phyloP scores from a whole-genome alignment of 768 basidiomycete species.

The Phaeolepiota aurea region DNA sequence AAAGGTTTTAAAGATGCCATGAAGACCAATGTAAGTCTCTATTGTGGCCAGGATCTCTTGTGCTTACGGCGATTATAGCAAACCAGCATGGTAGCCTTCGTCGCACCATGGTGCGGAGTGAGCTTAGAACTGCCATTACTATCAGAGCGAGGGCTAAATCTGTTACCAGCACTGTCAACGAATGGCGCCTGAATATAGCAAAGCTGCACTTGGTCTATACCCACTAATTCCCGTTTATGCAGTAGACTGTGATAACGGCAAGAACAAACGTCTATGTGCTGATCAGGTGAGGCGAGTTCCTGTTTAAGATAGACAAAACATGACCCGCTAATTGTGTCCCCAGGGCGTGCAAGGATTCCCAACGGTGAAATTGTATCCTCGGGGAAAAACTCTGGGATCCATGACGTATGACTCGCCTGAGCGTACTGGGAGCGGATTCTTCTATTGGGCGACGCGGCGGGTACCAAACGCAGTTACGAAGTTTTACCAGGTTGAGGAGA shows the following conservation, averaged over 20 bases:
- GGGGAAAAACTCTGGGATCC: constrained; percentile 54
- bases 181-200: constrained; percentile 79
- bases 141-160: neutral
- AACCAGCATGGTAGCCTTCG: constrained; percentile 79
- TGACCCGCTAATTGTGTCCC: neutral
- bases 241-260: constrained; percentile 82
- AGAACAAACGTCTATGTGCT: constrained; percentile 76
- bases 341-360: constrained; percentile 86
- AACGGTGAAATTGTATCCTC: constrained; percentile 86
- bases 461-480: constrained; percentile 67
- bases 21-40: constrained; percentile 58
- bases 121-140: constrained; percentile 15
- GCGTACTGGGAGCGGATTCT: constrained; percentile 64
- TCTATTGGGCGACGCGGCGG: constrained; percentile 66
- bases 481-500: constrained; percentile 45
- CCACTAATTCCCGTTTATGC: constrained; percentile 87
- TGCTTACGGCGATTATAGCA: constrained; percentile 30
- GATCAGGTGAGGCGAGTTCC: constrained; percentile 44
- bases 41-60: neutral
- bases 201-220: constrained; percentile 69
- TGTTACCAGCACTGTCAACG: constrained; percentile 69
- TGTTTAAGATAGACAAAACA: neutral
- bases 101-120: constrained; percentile 93
- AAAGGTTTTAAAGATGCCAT: constrained; percentile 65
- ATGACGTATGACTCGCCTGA: constrained; percentile 61